Conservation (phyloP, 1,139 yeast species). For the Yamadazyma oceani region DNA sequence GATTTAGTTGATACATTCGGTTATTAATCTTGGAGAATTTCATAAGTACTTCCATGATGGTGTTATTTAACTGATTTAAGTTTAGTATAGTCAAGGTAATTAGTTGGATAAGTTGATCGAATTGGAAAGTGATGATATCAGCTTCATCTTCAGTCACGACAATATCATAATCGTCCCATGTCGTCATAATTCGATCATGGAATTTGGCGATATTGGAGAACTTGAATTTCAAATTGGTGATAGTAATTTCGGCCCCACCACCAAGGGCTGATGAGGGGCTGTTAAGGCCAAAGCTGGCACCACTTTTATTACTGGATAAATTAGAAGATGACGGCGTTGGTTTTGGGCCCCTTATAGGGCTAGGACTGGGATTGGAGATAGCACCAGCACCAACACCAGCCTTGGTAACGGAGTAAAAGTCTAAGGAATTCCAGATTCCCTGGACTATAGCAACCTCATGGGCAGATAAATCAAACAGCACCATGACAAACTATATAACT, state of each 20-base stretch:
- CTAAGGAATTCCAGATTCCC: slow-evolving; percentile 1
- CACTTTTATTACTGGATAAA: too few relatives aligned
- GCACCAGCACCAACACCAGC: too few relatives aligned
- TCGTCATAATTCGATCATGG: background rate
- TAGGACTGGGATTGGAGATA: too few relatives aligned
- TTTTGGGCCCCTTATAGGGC: too few relatives aligned
- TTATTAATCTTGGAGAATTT: slow-evolving; percentile 10
- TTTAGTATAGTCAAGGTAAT: background rate
- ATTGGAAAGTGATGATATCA: slow-evolving; percentile 1
- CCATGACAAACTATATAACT: background rate
- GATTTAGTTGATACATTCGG: slow-evolving; percentile 8
- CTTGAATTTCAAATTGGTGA: background rate
- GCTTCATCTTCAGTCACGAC: background rate
- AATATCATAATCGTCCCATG: background rate
- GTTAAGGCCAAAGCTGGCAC: too few relatives aligned
- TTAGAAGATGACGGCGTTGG: too few relatives aligned
- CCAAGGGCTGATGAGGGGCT: too few relatives aligned
- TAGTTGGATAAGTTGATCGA: slow-evolving; percentile 2
- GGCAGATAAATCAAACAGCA: background rate
- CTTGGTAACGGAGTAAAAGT: background rate
- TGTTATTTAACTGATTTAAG: background rate
- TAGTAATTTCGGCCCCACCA: background rate
- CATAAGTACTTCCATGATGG: slow-evolving; percentile 3
- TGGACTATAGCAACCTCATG: background rate
- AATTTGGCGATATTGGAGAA: slow-evolving; percentile 1